A percentile compares a stretch with the other conserved stretches of the same genome.
These are phyloP conservation scores for Neopestalotiopsis rosae DNA, from an alignment of 2,329 filamentous ascomycete genomes.

Conservation along the genomic window DNA sequence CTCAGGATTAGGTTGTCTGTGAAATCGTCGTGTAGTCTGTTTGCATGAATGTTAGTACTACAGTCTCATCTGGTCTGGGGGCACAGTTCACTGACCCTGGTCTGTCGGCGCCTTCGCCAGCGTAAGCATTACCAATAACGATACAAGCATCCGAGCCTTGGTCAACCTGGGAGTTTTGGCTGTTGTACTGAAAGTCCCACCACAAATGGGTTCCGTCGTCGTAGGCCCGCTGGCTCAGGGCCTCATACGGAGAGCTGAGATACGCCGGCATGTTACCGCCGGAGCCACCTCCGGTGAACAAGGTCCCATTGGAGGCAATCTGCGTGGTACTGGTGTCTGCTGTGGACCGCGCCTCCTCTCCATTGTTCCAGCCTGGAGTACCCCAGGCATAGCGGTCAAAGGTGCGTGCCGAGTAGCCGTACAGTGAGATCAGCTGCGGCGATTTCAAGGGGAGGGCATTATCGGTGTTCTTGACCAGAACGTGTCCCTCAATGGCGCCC, in stretches of 20 bases:
- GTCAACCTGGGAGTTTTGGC: slow-evolving; percentile 43
- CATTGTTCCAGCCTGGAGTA: slow-evolving; percentile 31
- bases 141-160: slow-evolving; percentile 60
- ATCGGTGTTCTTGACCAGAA: slow-evolving; percentile 66
- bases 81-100: slow-evolving; percentile 33
- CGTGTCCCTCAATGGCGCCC: slow-evolving; percentile 65
- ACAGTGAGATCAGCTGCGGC: slow-evolving; percentile 58
- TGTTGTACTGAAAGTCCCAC: slow-evolving; percentile 49
- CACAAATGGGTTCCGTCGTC: slow-evolving; percentile 51
- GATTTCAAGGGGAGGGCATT: slow-evolving; percentile 58
- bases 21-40: slow-evolving; percentile 62
- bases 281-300: slow-evolving; percentile 52
- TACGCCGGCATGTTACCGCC: slow-evolving; percentile 39
- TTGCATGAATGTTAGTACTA: background rate
- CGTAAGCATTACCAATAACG: slow-evolving; percentile 62
- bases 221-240: slow-evolving; percentile 46
- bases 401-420: slow-evolving; percentile 62
- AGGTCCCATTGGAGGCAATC: slow-evolving; percentile 50
- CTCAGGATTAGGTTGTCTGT: slow-evolving; percentile 54
- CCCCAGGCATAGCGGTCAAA: slow-evolving; percentile 44
- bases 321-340: slow-evolving; percentile 27
- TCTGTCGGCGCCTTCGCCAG: slow-evolving; percentile 67
- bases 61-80: background rate
- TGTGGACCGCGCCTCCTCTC: slow-evolving; percentile 31
- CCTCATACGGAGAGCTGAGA: slow-evolving; percentile 45